Evolutionary conservation across 2,329 filamentous ascomycete genomes (phyloP), one percentile per base, ranked within the genome.

Genomic region (Nigrospora sphaerica): DNA sequence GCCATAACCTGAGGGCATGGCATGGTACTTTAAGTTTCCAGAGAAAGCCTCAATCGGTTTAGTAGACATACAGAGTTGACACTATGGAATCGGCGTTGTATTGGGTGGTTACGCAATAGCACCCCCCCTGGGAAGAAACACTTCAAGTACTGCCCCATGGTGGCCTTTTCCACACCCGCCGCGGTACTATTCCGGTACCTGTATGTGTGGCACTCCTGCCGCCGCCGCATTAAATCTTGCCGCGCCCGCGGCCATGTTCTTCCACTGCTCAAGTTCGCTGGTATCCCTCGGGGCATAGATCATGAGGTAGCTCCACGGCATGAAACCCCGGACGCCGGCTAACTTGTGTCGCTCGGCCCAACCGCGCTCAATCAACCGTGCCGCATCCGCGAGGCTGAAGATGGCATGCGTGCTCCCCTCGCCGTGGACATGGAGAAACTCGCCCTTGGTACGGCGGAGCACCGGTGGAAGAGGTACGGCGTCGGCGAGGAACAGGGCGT

Each of bases 321-420:
- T 5, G 1, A 50, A 36, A 2, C 42, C 35, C 2, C 45, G 49
- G 3, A 55, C 56, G 1, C 65, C 65, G 13, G 59, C 58, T 34
- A 72, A 54, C 42, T 49, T 51, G 42, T 71, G 69, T 4, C 69
- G 54, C 56, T 69, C 62, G 16, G 59, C 68, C 69, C 69, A 72
- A 1, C 67, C 66, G 37, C 52, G 57, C 5, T 46, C 54, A 39
- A 70, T 61, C 3, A 60, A 59, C 37, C 54, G 52, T 40, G 59
- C 59, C 2, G 66, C 68, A 44, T 72, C 69, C 2, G 52, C 56
- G 6, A 68, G 58, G 45, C 64, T 64, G 31, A 72, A 54, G 4
- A 59, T 58, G 16, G 67, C 42, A 51, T 72, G 69, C 23, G 63
- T 51, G 51, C 65, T 69, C 10, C 64, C 63, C 48, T 72, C 69